phyloP scores from a whole-genome alignment of 805 yeast species.

The Candida lessepsii region DNA sequence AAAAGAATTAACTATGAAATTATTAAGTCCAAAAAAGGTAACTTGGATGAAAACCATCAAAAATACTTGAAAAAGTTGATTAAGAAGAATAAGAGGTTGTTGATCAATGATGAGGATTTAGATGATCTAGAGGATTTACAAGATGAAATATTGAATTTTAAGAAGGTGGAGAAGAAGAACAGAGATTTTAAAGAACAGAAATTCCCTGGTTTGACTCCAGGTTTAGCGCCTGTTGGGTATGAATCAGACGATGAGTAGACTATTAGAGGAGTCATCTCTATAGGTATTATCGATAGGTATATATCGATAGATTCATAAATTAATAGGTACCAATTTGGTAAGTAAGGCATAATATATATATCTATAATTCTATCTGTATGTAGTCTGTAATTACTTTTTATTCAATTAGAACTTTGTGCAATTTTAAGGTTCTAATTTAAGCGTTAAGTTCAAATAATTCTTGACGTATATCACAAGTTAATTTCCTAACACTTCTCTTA shows the following conservation, averaged over 20 bases:
- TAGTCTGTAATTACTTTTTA: too few relatives aligned
- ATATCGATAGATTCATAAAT: too few relatives aligned
- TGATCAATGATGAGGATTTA: conserved; percentile 16
- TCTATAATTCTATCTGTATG: not conserved
- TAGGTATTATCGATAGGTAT: too few relatives aligned
- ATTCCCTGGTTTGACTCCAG: conserved; percentile 74
- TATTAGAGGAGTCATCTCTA: not conserved
- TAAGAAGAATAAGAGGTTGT: conserved; percentile 36
- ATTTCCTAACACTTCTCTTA: conserved; percentile 70
- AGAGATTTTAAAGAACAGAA: conserved; percentile 40
- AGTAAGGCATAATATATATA: not conserved
- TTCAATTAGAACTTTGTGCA: too few relatives aligned
- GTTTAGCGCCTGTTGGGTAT: conserved; percentile 78
- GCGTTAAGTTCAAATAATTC: conserved; percentile 66
- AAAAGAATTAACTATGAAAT: conserved; percentile 39
- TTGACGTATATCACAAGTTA: conserved; percentile 80
- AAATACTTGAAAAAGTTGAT: conserved; percentile 40
- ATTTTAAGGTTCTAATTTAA: too few relatives aligned
- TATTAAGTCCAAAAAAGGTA: conserved; percentile 32
- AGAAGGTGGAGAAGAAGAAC: conserved; percentile 23
- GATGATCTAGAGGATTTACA: conserved; percentile 31
- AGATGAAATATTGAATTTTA: conserved; percentile 29
- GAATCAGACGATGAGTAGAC: conserved; percentile 33
- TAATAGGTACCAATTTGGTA: too few relatives aligned
- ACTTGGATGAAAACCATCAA: conserved; percentile 29